These are phyloP conservation scores for Viola odorata DNA, from an alignment of 345 rosid genomes.

Conservation along the genomic window DNA sequence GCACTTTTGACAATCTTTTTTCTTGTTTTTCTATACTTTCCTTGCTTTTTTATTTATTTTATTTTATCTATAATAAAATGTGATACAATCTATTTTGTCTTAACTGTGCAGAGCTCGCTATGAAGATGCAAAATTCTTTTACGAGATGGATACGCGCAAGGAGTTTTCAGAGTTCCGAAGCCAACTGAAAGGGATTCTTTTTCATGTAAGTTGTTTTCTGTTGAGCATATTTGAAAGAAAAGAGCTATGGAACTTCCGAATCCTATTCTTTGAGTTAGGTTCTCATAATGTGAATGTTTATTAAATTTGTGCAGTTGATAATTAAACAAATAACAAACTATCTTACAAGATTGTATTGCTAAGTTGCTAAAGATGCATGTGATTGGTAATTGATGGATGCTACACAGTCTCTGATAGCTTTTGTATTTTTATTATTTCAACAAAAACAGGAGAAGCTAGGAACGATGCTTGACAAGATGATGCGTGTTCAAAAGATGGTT, in stretches of 20 bases:
- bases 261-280: neutral
- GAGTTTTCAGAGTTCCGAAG: slow-evolving; percentile 60
- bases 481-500: slow-evolving; percentile 55
- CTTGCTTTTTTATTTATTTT: neutral
- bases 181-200: slow-evolving; percentile 84
- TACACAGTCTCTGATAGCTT: too few species aligned
- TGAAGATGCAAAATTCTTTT: slow-evolving; percentile 95
- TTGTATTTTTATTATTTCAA: too few species aligned
- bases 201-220: slow-evolving; percentile 62
- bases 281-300: neutral
- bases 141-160: slow-evolving; percentile 73
- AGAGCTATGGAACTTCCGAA: neutral
- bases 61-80: slow-evolving; percentile 3
- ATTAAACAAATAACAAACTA: too few species aligned
- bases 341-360: too few species aligned
- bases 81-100: neutral
- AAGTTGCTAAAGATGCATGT: too few species aligned
- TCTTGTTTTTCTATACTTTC: too few species aligned
- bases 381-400: too few species aligned
- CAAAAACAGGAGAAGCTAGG: slow-evolving; percentile 78
- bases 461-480: slow-evolving; percentile 84
- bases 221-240: neutral
- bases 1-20: too few species aligned
- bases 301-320: too few species aligned
- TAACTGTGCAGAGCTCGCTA: slow-evolving; percentile 77